Base-by-base conservation (phyloP, 306 rosid genomes). In the Quercus gilva region DNA sequence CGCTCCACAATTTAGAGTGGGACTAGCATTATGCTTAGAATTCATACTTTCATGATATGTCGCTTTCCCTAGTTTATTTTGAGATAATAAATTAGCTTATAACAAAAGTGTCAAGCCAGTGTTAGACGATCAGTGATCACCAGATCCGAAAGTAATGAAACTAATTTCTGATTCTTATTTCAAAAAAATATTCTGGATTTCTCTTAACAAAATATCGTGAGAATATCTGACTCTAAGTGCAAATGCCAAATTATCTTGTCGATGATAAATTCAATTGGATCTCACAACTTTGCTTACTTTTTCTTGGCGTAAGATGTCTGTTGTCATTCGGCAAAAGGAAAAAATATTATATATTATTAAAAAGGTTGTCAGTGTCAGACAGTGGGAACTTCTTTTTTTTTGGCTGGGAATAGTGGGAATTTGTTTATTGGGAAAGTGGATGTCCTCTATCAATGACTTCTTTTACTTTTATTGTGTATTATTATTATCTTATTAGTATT, bases 51-150 rank as follows among this genome's bases (percentile, higher is more conserved):
- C 81, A 23, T 9, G 41, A 74, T 10, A 60, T 4, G 31, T 35
- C 31, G n/a, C 41, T 78, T 29, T 69, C 14, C 3, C 35, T 25
- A 53, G n/a, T 58, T 9, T 70, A 76, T 41, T 15, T 8, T 35
- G 5, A 17, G 5, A 17, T 20, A 15, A 12, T 17, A 13, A 28
- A 45, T 75, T 75, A 56, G 31, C 29, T 45, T 33, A 25, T 41
- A 28, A 69, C 73, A 45, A 71, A n/a, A 26, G 73, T 57, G 81
- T 76, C 81, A 79, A 84, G 74, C 81, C 12, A 12, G 69, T 79
- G 53, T 49, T 49, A 12, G 1, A 49, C 12, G 53, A 12, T 49
- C 17, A 49, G 53, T 20, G 80, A 57, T 73, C 78, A 72, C 73
- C 78, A 43, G 80, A 77, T 81, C 65, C 72, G 57, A 69, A 28